Base-by-base conservation (phyloP, 176 grass and related monocot species). In the Stipa capillata region DNA sequence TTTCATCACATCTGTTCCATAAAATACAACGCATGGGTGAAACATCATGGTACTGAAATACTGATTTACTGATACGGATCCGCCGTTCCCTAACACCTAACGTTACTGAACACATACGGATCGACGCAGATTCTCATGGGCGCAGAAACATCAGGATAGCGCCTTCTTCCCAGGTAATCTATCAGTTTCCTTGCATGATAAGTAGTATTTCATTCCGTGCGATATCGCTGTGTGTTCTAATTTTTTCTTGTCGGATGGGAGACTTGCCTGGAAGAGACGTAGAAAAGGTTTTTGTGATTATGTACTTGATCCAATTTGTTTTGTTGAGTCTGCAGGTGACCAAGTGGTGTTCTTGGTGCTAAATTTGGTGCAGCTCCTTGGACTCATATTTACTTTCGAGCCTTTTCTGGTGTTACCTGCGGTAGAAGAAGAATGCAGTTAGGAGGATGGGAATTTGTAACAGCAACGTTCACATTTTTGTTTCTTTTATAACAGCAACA, bases 351-450 rank as follows among this genome's bases (percentile, higher is more conserved):
- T 88, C 69, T 40, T 84, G 48, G 28, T 61, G 41, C 59, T 88
- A 42, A 88, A 84, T 69, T 12, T 75, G 41, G 60, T 80, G 50
- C 40, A 80, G 81, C 69, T 88, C 1, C 52, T 88, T 60, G 86
- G 86, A 20, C 34, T 88, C 34, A 53, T 84, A 27, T 80, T 25
- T 4, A 84, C 53, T 8, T 88, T 80, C 4, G 42, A 84, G 44
- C 86, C 86, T n/a, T 84, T 88, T 29, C n/a, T 84, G 50, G 86
- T 83, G 8, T 65, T 83, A 63, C 85, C 85, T 6, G 16, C 18
- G 20, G 53, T 55, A 33, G 12, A 18, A 47, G 44, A 72, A 54
- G 32, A 64, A 1, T 35, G 42, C 12, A 33, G 18, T 59, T 76
- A 76, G 23, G 23, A 58, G 23, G 18, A 20, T 4, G n/a, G 24